Evolutionary conservation across 345 rosid species (phyloP), one percentile per base, ranked within the genome.

Genomic region (Citrus inodora): DNA sequence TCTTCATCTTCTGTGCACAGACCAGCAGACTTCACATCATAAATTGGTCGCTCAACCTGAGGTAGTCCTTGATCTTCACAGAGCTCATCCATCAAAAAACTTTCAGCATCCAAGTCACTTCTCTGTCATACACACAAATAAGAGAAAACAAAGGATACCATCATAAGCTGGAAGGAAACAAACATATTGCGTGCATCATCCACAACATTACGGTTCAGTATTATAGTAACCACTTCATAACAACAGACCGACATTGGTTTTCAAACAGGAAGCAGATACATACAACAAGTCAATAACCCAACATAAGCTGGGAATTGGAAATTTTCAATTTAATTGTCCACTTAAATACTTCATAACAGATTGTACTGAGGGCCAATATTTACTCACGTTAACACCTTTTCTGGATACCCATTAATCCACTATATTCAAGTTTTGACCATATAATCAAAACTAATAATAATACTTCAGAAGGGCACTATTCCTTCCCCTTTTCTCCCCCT

Each of bases 1-100:
- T 79, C 81, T 60, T 69, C 73, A 56, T 79, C 80, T 33, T 75
- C 77, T 37, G 38, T 37, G 14, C 22, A 22, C 33, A 63, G 27
- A 67, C 30, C 70, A 62, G 42, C 11, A 53, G 61, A 66, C 21
- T 16, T 71, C 46, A 58, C 73, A 48, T 32, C 32, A 53, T 53
- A 53, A 55, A 63, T 53, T 67, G 24, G 13, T 33, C 72, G 37
- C 4, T 55, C 64, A 46, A 16, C 37, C n/a, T 33, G 79, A 76
- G 71, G 48, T 11, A 62, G 33, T 33, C 46, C 33, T 51, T 27
- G 33, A 67, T 66, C 56, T 67, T 35, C 72, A 22, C 68, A n/a
- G 53, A 66, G 40, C 5, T 10, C 72, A 53, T 55, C 71, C 32
- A 35, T 55, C 53, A 27, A 42, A 76, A 48, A 10, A 7, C 55